phyloP scores from a whole-genome alignment of 768 basidiomycete species.

The Tulasnella sp. region DNA sequence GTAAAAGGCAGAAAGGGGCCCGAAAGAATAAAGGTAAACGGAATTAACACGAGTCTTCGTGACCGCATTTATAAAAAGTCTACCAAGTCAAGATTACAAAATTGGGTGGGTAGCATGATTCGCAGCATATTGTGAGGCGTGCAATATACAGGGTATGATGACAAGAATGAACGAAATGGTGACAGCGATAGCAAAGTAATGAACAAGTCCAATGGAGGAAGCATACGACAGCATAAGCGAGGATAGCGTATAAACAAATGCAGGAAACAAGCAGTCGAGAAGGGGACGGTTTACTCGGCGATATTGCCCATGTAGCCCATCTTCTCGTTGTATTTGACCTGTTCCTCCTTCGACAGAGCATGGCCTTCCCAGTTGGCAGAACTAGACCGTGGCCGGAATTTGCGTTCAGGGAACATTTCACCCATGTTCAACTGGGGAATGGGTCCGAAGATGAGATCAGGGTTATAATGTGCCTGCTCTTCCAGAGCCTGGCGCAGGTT shows the following conservation, averaged over 20 bases:
- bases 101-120: background rate
- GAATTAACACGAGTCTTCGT: too few relatives aligned
- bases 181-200: background rate
- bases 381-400: slow-evolving; percentile 85
- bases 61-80: background rate
- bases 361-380: slow-evolving; percentile 90
- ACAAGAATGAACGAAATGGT: background rate
- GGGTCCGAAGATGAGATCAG: slow-evolving; percentile 89
- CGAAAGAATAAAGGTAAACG: background rate
- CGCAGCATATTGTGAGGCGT: background rate
- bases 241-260: background rate
- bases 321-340: background rate
- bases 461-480: slow-evolving; percentile 80
- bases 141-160: background rate
- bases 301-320: slow-evolving; percentile 6
- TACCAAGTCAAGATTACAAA: background rate
- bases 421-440: slow-evolving; percentile 87
- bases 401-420: slow-evolving; percentile 76
- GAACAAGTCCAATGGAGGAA: background rate
- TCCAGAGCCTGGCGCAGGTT: slow-evolving; percentile 73
- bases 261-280: background rate
- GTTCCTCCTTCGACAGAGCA: background rate
- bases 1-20: background rate
- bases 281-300: background rate
- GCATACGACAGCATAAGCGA: background rate